phyloP scores from a whole-genome alignment of 176 grass and related monocot genomes.

The Rhynchospora breviuscula region DNA sequence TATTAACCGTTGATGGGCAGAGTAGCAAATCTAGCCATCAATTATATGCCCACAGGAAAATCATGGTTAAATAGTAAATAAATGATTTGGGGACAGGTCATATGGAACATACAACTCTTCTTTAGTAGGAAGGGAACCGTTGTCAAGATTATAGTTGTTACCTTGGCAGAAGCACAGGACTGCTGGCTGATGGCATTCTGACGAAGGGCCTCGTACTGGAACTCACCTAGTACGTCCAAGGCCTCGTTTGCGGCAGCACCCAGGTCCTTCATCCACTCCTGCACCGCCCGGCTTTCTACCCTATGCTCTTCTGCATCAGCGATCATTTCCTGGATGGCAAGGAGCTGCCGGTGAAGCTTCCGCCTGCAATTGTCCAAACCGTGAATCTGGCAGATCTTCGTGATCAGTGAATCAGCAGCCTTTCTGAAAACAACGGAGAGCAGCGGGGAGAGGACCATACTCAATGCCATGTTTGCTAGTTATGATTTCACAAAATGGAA shows the following conservation, averaged over 20 bases:
- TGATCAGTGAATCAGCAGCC: background rate
- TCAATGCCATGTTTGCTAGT: background rate
- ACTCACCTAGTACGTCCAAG: background rate
- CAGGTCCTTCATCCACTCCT: background rate
- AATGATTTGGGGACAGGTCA: background rate
- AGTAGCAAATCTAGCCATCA: too few relatives aligned
- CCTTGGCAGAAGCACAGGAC: background rate
- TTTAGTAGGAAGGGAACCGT: background rate
- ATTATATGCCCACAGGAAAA: too few relatives aligned
- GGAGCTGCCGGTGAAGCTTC: conserved; percentile 1
- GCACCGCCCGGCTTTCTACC: background rate
- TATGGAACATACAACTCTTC: background rate
- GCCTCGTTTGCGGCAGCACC: background rate
- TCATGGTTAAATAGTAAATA: too few relatives aligned
- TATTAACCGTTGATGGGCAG: too few relatives aligned
- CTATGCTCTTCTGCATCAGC: background rate
- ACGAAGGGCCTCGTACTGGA: background rate
- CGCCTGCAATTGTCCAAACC: background rate
- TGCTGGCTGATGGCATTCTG: background rate
- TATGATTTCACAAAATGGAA: too few relatives aligned
- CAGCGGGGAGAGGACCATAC: background rate
- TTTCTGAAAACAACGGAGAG: background rate
- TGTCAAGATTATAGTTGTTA: background rate
- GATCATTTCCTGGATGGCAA: background rate
- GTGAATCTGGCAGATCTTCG: background rate